Evolutionary conservation across 1,284 basidiomycete species (phyloP).

Genomic region (Wolfiporia cocos): DNA sequence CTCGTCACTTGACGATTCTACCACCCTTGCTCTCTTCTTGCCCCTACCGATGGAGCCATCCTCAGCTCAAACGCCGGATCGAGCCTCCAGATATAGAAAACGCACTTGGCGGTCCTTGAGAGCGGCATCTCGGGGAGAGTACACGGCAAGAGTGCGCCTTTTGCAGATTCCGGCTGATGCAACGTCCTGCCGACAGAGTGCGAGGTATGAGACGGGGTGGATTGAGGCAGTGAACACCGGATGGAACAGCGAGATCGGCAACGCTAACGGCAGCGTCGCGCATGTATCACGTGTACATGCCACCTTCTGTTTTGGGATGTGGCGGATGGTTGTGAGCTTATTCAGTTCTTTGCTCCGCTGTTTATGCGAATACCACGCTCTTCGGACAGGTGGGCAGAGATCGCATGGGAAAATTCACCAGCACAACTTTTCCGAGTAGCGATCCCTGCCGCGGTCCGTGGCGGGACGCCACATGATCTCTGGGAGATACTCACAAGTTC

Average conservation of each 20-base stretch:
- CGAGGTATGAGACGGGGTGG: constrained; percentile 3
- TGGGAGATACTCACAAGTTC: too few relatives aligned
- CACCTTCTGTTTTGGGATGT: too few relatives aligned
- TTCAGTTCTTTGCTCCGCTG: too few relatives aligned
- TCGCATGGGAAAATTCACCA: too few relatives aligned
- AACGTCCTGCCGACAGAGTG: neutral
- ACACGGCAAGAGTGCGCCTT: neutral
- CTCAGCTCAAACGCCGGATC: constrained; percentile 1
- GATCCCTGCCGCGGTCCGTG: too few relatives aligned
- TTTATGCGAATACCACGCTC: too few relatives aligned
- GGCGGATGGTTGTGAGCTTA: too few relatives aligned
- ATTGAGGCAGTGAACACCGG: constrained; percentile 10
- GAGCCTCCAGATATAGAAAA: constrained; percentile 6
- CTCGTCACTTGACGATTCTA: constrained; percentile 9
- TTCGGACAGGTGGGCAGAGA: too few relatives aligned
- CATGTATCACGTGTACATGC: too few relatives aligned
- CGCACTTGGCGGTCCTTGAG: constrained; percentile 20
- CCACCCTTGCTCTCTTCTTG: constrained; percentile 17
- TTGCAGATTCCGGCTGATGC: neutral
- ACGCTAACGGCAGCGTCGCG: too few relatives aligned
- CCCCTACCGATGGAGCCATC: constrained; percentile 9
- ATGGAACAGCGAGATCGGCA: constrained; percentile 17
- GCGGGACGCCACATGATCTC: too few relatives aligned
- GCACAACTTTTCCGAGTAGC: too few relatives aligned
- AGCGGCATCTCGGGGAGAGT: constrained; percentile 15